A percentile compares a stretch with the other conserved stretches of the same genome.
Evolutionary conservation across 1,284 basidiomycete species (phyloP).

Genomic region (Tilletia horrida): DNA sequence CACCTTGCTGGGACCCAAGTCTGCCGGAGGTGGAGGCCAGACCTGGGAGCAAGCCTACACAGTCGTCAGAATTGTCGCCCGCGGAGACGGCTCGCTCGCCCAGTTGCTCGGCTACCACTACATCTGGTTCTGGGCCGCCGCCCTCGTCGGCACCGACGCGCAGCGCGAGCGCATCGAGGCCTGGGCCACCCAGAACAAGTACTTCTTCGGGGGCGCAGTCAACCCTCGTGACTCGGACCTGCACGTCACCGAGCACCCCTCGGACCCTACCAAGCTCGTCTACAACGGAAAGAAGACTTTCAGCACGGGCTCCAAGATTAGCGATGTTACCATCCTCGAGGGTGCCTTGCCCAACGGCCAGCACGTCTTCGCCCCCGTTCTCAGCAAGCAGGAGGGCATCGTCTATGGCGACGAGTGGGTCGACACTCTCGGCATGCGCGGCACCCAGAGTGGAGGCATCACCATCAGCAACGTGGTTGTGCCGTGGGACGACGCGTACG

Average conservation of each 20-base stretch:
- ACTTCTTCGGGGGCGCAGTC: constrained; percentile 53
- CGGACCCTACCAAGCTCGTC: constrained; percentile 38
- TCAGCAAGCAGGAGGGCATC: constrained; percentile 48
- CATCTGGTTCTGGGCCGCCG: constrained; percentile 48
- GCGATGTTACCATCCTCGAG: constrained; percentile 54
- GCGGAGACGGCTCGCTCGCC: constrained; percentile 48
- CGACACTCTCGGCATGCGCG: constrained; percentile 55
- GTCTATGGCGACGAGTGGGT: constrained; percentile 54
- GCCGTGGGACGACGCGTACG: constrained; percentile 47
- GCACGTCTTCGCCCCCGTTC: constrained; percentile 52
- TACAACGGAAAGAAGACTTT: constrained; percentile 54
- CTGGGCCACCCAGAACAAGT: constrained; percentile 40
- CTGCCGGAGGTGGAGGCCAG: constrained; percentile 45
- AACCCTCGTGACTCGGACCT: constrained; percentile 55
- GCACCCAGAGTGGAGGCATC: constrained; percentile 49
- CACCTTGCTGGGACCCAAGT: constrained; percentile 45
- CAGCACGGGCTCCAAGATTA: constrained; percentile 53
- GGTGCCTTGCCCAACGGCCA: constrained; percentile 32
- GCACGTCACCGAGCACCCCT: constrained; percentile 37
- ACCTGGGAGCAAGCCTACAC: constrained; percentile 47
- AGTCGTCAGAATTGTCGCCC: constrained; percentile 45
- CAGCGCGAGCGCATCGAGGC: constrained; percentile 34
- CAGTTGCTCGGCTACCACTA: constrained; percentile 42
- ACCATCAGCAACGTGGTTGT: constrained; percentile 46
- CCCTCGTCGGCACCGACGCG: constrained; percentile 47